These are phyloP conservation scores for Linum lewisii DNA, from an alignment of 345 rosid genomes.

Conservation along the genomic window DNA sequence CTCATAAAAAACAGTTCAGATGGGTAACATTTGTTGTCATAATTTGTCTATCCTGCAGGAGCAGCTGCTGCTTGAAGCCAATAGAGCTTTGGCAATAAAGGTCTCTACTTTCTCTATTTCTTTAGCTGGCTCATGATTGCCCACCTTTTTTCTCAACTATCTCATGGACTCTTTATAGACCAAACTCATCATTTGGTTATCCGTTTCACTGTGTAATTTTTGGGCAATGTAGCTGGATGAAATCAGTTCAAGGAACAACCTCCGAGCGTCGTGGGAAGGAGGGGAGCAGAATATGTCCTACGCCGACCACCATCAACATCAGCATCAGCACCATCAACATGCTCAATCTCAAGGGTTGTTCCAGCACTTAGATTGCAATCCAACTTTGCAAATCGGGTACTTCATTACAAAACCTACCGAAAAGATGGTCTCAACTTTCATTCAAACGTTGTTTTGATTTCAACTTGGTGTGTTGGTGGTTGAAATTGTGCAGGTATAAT, in stretches of 20 bases:
- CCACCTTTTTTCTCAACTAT: too few relatives aligned
- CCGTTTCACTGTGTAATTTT: too few relatives aligned
- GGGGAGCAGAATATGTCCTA: constrained; percentile 55
- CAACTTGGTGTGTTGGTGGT: too few relatives aligned
- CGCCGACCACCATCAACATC: constrained; percentile 26
- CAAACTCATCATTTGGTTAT: too few relatives aligned
- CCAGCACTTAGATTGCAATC: constrained; percentile 83
- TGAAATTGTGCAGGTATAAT: constrained; percentile 35
- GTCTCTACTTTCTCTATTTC: constrained; percentile 22
- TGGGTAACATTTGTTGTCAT: background rate
- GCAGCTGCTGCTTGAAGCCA: constrained; percentile 72
- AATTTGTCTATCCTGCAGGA: constrained; percentile 34
- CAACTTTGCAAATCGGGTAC: constrained; percentile 95
- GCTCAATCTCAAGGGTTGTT: constrained; percentile 60
- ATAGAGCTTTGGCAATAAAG: constrained; percentile 75
- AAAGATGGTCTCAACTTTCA: background rate
- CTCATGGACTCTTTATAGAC: too few relatives aligned
- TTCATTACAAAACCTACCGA: background rate
- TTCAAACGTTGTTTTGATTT: background rate
- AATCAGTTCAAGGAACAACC: constrained; percentile 38
- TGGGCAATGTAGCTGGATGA: constrained; percentile 61
- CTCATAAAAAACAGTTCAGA: too few relatives aligned
- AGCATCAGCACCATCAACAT: constrained; percentile 15
- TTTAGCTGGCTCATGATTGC: too few relatives aligned
- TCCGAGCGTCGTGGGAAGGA: constrained; percentile 67